Conservation (phyloP, 164 flowering plant genomes). For the Amborella trichopoda region DNA sequence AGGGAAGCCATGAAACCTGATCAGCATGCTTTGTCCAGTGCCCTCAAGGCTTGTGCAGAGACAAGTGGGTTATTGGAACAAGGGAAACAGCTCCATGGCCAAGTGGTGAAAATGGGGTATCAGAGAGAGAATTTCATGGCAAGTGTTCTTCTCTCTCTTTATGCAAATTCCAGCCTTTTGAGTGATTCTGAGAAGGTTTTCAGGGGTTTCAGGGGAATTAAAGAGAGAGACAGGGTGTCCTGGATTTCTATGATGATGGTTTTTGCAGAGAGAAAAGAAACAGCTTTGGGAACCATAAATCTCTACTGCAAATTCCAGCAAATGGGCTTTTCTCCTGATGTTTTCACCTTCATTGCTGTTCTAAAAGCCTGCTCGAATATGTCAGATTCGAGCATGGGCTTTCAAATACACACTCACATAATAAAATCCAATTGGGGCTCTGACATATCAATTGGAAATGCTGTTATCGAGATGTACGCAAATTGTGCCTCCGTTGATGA, state of each 20-base stretch:
- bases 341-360: constrained; percentile 12
- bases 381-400: constrained; percentile 7
- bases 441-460: constrained; percentile 12
- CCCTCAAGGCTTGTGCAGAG: constrained; percentile 16
- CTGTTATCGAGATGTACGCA: constrained; percentile 18
- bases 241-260: constrained; percentile 22
- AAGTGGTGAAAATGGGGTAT: constrained; percentile 17
- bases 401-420: constrained; percentile 16
- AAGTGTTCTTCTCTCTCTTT: constrained; percentile 13
- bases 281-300: constrained; percentile 5
- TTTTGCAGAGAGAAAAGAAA: constrained; percentile 12
- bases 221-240: constrained; percentile 10
- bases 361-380: constrained; percentile 11
- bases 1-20: constrained; percentile 15
- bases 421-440: constrained; percentile 4
- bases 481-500: constrained; percentile 12
- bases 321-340: constrained; percentile 8
- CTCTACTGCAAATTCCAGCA: constrained; percentile 10
- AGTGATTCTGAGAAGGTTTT: constrained; percentile 11
- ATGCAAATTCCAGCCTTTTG: constrained; percentile 8
- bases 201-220: constrained; percentile 6
- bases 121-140: constrained; percentile 14
- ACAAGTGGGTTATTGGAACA: constrained; percentile 5
- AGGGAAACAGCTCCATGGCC: constrained; percentile 14
- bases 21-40: constrained; percentile 17